Base-by-base conservation (phyloP, 1,284 basidiomycete species). In the Cerrena zonata region DNA sequence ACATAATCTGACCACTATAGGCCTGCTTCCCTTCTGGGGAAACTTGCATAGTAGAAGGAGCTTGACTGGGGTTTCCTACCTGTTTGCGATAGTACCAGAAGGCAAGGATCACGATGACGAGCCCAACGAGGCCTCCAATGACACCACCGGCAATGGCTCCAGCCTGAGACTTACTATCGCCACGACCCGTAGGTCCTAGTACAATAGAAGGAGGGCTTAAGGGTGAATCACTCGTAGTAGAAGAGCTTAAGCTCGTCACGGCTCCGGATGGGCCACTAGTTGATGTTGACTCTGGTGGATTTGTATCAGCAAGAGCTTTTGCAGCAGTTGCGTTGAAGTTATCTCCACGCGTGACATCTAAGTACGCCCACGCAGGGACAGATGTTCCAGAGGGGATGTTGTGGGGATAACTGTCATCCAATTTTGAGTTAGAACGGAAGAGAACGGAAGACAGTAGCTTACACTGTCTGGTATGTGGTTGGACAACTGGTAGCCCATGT, bases 401-500 rank as follows among this genome's bases (percentile, higher is more conserved):
- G 11, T 41, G 30, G 19, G 55, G 55, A 46, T 51, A 56, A 12
- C 47, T 48, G 24, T 45, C 24, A 5, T 25, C 23, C 7, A 7
- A 18, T 10, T 41, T 13, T 22, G 24, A 40, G 18, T 18, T 18
- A 18, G 39, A 19, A 40, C 7, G 15, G 10, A 10, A 18, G 7
- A 10, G 39, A 15, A 19, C 7, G 7, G 10, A 40, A 22, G 39
- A 22, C 7, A 40, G 25, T n/a, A n/a, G 19, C 18, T 2, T 23
- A 22, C n/a, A 48, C 49, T n/a, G 21, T 27, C 38, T 34, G 18
- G 37, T 56, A 56, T 12, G 46, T 47, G 2, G 47, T 36, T 13
- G 52, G 45, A 24, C 55, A 56, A 30, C 54, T 56, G 11, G 42
- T 49, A 7, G 50, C 41, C 55, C 55, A 56, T n/a, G 48, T 45